Conservation (phyloP, 192 early-diverging fungal species). For the Podila minutissima region DNA sequence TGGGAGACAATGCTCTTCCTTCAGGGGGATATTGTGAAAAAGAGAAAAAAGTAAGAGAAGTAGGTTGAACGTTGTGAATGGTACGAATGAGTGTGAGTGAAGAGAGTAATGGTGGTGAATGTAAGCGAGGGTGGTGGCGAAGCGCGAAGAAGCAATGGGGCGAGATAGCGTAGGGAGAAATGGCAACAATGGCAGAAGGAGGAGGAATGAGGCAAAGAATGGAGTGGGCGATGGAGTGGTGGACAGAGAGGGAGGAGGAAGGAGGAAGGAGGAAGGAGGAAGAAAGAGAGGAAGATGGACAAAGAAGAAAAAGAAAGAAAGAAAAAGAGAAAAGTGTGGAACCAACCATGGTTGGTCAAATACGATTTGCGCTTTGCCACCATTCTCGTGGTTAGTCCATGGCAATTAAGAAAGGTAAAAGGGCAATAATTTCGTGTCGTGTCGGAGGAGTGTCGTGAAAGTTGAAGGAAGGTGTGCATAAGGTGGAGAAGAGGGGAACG, state of each 20-base stretch:
- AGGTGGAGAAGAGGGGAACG: too few relatives aligned
- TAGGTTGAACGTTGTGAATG: too few relatives aligned
- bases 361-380: background rate
- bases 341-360: background rate
- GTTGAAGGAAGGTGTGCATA: too few relatives aligned
- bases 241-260: background rate
- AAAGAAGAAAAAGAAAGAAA: background rate
- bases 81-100: too few relatives aligned
- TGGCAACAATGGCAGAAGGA: background rate
- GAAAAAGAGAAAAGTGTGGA: background rate
- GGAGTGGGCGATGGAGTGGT: background rate
- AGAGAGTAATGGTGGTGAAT: too few relatives aligned
- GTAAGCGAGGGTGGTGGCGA: too few relatives aligned
- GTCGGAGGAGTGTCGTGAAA: too few relatives aligned
- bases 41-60: background rate
- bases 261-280: background rate
- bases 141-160: too few relatives aligned
- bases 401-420: too few relatives aligned
- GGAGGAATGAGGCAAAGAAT: background rate
- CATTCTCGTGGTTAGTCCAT: background rate
- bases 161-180: too few relatives aligned
- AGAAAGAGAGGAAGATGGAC: background rate
- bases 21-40: background rate
- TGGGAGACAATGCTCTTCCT: background rate
- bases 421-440: too few relatives aligned